phyloP scores from a whole-genome alignment of 306 rosid genomes.

The Castanea crenata region DNA sequence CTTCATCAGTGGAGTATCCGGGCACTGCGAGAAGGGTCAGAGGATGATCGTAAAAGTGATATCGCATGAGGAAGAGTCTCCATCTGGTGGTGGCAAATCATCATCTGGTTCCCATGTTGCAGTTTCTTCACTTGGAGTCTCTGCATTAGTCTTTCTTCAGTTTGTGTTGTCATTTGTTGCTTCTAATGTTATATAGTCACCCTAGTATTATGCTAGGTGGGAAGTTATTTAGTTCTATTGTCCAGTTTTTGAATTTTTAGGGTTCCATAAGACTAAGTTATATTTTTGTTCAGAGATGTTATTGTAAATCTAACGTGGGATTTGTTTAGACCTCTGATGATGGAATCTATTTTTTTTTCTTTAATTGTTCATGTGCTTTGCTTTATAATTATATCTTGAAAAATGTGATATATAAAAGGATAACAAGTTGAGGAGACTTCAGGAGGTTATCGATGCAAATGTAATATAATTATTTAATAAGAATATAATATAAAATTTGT shows the following conservation, averaged over 20 bases:
- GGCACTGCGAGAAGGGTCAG: conserved; percentile 81
- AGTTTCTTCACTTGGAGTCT: conserved; percentile 15
- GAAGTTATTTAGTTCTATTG: background rate
- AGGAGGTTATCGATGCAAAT: too few species aligned
- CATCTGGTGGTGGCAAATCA: conserved; percentile 10
- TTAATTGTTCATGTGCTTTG: background rate
- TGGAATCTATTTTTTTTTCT: background rate
- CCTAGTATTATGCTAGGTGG: background rate
- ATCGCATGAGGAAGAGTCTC: conserved; percentile 31
- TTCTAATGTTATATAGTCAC: conserved; percentile 5
- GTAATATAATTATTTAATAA: too few species aligned
- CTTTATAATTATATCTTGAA: too few species aligned
- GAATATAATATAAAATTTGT: too few species aligned
- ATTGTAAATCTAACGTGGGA: background rate
- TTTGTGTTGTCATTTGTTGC: conserved; percentile 24
- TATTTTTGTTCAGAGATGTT: background rate
- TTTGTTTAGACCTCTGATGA: background rate
- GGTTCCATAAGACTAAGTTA: background rate
- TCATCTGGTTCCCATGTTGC: conserved; percentile 31
- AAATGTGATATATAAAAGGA: too few species aligned
- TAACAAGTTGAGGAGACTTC: too few species aligned
- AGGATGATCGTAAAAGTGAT: conserved; percentile 68
- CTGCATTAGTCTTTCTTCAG: conserved; percentile 22
- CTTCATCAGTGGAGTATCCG: conserved; percentile 80
- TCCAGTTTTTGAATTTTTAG: background rate